These are phyloP conservation scores for Diaporthe helianthi DNA, from an alignment of 2,329 filamentous ascomycete genomes.

Conservation along the genomic window DNA sequence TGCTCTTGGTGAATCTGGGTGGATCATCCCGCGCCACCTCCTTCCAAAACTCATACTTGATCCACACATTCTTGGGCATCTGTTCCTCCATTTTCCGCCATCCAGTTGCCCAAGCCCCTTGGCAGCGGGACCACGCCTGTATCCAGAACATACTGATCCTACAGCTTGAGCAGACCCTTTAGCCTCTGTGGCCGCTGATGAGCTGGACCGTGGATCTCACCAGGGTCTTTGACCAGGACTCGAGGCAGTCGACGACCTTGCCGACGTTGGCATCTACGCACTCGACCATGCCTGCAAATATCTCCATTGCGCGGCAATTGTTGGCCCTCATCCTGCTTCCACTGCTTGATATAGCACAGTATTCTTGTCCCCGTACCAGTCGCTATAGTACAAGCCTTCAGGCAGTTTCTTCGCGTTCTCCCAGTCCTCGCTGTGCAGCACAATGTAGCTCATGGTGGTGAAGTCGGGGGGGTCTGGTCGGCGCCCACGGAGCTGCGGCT, in stretches of 20 bases:
- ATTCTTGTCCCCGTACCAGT: conserved; percentile 61
- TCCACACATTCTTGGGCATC: conserved; percentile 71
- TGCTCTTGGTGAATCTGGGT: conserved; percentile 46
- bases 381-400: conserved; percentile 60
- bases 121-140: conserved; percentile 66
- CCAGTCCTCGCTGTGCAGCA: conserved; percentile 48
- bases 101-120: conserved; percentile 63
- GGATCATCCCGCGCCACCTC: conserved; percentile 51
- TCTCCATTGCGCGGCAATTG: conserved; percentile 64
- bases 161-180: conserved; percentile 43
- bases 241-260: conserved; percentile 63
- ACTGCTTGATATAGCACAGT: conserved; percentile 57
- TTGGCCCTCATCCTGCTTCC: conserved; percentile 50
- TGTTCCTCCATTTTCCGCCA: conserved; percentile 67
- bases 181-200: conserved; percentile 44
- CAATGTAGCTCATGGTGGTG: conserved; percentile 49
- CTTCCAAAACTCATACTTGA: conserved; percentile 70
- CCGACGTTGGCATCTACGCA: conserved; percentile 67
- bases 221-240: conserved; percentile 53
- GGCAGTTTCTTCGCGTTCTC: conserved; percentile 52
- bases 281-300: conserved; percentile 70
- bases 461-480: conserved; percentile 50
- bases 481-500: conserved; percentile 49
- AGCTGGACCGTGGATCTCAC: conserved; percentile 50
- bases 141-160: conserved; percentile 54